Conservation (phyloP, 495 filamentous ascomycete genomes). For the Entonaema liquescens region DNA sequence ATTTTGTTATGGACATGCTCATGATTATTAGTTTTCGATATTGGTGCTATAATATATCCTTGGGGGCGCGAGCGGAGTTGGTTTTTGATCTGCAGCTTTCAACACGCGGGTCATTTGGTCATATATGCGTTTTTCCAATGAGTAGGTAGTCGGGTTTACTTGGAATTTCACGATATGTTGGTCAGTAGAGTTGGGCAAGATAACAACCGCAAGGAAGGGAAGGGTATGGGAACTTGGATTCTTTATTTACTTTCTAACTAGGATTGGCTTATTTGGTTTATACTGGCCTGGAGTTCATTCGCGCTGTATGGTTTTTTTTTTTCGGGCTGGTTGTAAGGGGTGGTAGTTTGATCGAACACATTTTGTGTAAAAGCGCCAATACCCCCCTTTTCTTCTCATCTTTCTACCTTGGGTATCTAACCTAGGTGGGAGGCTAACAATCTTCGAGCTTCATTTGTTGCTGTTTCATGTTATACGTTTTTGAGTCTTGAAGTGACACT, state of each 20-base stretch:
- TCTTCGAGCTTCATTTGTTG: neutral
- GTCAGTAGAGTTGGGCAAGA: neutral
- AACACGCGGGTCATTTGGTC: too few relatives aligned
- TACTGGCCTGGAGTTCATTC: conserved; percentile 13
- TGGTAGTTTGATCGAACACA: conserved; percentile 6
- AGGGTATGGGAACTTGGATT: conserved; percentile 3
- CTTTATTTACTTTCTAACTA: neutral
- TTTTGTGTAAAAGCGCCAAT: conserved; percentile 11
- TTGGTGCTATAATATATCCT: neutral
- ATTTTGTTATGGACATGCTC: neutral
- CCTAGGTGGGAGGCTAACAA: neutral
- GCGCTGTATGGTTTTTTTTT: neutral
- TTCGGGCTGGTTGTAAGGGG: neutral
- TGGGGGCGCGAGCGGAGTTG: neutral
- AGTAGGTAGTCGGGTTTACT: neutral
- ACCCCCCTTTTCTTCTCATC: conserved; percentile 19
- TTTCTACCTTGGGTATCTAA: too few relatives aligned
- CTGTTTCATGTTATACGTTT: neutral
- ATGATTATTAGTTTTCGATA: too few relatives aligned
- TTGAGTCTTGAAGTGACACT: neutral
- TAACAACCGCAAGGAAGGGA: conserved; percentile 17
- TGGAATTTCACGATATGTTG: neutral
- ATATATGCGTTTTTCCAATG: neutral
- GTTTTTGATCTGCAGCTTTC: neutral
- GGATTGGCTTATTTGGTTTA: neutral